Percentiles rank a stretch among this genome's conserved stretches.
Conservation (phyloP, 495 filamentous ascomycete genomes). For the Penicillium diatomitis region DNA sequence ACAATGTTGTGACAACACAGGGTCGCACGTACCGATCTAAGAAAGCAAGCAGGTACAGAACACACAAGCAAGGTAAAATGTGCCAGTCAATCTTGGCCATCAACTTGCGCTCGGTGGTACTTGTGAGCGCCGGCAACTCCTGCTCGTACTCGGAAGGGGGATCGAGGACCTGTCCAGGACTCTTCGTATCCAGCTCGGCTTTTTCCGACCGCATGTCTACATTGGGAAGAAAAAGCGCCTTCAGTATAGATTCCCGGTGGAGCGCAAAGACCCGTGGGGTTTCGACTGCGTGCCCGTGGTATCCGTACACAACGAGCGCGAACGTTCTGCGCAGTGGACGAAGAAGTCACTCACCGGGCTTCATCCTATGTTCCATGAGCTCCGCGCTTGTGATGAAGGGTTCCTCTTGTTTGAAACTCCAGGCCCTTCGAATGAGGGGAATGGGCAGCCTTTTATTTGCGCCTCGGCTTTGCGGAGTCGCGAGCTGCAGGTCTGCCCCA, state of each 20-base stretch:
- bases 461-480: background rate
- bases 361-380: slow-evolving; percentile 8
- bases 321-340: background rate
- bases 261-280: background rate
- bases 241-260: slow-evolving; percentile 5
- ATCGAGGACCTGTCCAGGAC: background rate
- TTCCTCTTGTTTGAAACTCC: background rate
- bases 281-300: too few relatives aligned
- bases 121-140: slow-evolving; percentile 26
- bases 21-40: slow-evolving; percentile 55
- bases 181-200: background rate
- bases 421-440: background rate
- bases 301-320: background rate
- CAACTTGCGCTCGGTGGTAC: slow-evolving; percentile 62
- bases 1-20: background rate
- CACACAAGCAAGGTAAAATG: slow-evolving; percentile 70
- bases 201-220: slow-evolving; percentile 14
- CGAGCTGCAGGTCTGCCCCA: slow-evolving; percentile 6
- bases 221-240: background rate
- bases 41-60: slow-evolving; percentile 82
- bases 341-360: slow-evolving; percentile 5
- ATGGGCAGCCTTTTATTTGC: background rate
- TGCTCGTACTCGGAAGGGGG: slow-evolving; percentile 1
- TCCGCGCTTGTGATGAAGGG: too few relatives aligned
- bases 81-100: slow-evolving; percentile 70